These are phyloP conservation scores for Aspergillus sparsus DNA, from an alignment of 495 filamentous ascomycete species.

Conservation along the genomic window DNA sequence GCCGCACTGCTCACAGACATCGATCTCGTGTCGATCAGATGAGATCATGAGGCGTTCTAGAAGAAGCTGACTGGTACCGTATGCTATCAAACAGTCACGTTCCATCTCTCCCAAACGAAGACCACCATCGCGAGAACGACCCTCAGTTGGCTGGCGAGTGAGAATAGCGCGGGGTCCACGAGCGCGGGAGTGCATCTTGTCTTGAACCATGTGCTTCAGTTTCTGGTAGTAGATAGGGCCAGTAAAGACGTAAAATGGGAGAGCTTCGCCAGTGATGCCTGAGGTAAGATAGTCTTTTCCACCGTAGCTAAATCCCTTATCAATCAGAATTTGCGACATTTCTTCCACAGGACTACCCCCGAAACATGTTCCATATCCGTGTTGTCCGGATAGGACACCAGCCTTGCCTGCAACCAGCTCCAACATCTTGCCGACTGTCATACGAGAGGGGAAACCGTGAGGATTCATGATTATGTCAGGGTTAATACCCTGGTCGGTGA, in stretches of 20 bases:
- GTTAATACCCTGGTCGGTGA: constrained; percentile 83
- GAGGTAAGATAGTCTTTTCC: constrained; percentile 96
- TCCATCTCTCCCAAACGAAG: constrained; percentile 98
- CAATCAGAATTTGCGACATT: constrained; percentile 81
- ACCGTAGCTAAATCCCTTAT: constrained; percentile 89
- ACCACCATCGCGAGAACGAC: constrained; percentile 88
- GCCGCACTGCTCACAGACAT: constrained; percentile 89
- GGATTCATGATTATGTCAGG: constrained; percentile 99
- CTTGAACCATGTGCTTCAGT: constrained; percentile 99
- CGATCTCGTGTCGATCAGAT: constrained; percentile 84
- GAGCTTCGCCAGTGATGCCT: constrained; percentile 89
- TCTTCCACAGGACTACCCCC: constrained; percentile 88
- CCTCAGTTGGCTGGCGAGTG: constrained; percentile 95
- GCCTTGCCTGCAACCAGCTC: constrained; percentile 96
- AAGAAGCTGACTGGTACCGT: constrained; percentile 88
- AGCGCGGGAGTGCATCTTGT: constrained; percentile 98
- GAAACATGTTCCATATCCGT: constrained; percentile 93
- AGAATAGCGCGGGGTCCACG: constrained; percentile 87
- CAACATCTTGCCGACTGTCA: constrained; percentile 98
- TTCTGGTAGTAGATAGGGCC: constrained; percentile 99
- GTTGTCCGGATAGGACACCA: constrained; percentile 75
- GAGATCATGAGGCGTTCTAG: constrained; percentile 93
- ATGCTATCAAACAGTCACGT: constrained; percentile 94
- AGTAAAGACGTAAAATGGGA: constrained; percentile 96
- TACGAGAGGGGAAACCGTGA: constrained; percentile 98